phyloP scores from a whole-genome alignment of 495 filamentous ascomycete genomes.

The Hypoxylon subgilvum region DNA sequence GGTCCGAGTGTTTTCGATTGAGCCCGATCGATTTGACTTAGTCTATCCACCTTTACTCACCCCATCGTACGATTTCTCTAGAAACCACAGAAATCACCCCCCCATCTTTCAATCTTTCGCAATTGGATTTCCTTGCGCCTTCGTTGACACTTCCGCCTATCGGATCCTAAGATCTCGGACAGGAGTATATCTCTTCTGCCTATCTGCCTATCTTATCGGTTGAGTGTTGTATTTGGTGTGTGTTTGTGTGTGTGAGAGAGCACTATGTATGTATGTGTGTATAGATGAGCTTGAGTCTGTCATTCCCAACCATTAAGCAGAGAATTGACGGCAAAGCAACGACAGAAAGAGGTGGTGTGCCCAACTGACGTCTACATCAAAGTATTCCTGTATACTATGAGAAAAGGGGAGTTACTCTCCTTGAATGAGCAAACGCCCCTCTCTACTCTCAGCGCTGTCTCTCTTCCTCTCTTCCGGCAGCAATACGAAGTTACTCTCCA shows the following conservation, averaged over 20 bases:
- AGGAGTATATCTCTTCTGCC: no score
- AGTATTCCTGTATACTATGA: no score
- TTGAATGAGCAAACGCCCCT: neutral
- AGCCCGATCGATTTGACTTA: conserved; percentile 31
- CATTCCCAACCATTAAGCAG: no score
- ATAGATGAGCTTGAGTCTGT: no score
- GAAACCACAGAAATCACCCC: conserved; percentile 14
- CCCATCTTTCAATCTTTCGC: conserved; percentile 22
- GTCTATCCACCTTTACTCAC: conserved; percentile 1
- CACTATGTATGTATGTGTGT: no score
- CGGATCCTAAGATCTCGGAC: conserved; percentile 35
- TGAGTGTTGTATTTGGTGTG: no score
- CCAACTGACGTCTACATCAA: neutral
- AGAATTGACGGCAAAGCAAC: no score
- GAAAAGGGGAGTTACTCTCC: neutral
- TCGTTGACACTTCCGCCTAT: conserved; percentile 27
- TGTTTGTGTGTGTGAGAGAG: neutral
- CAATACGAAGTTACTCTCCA: no score
- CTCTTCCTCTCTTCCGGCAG: neutral
- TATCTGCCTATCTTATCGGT: no score
- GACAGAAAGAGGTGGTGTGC: neutral
- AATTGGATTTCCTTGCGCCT: conserved; percentile 25
- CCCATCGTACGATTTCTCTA: conserved; percentile 30
- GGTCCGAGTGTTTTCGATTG: conserved; percentile 22
- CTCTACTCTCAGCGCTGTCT: neutral